A percentile compares a stretch with the other conserved stretches of the same genome.
These are phyloP conservation scores for Castanospermum australe DNA, from an alignment of 306 rosid species.

Conservation along the genomic window DNA sequence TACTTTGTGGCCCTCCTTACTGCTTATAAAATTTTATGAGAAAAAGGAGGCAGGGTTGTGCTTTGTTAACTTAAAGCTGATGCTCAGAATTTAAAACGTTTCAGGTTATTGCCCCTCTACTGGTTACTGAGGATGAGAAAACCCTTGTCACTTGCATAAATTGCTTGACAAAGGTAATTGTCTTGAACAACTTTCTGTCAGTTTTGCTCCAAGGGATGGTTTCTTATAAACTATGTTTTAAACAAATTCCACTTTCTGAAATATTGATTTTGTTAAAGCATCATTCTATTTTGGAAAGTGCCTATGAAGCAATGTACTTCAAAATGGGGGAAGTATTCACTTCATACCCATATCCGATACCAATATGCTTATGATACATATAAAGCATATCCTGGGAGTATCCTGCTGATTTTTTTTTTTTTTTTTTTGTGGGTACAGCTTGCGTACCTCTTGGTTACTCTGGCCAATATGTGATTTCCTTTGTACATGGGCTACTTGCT, in stretches of 20 bases:
- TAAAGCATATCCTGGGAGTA: neutral
- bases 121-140: slow-evolving; percentile 96
- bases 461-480: neutral
- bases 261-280: neutral
- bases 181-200: neutral
- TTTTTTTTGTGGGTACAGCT: neutral
- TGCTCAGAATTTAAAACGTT: slow-evolving; percentile 30
- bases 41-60: neutral
- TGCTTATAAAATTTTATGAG: neutral
- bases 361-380: neutral
- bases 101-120: slow-evolving; percentile 87
- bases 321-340: neutral
- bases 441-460: slow-evolving; percentile 1
- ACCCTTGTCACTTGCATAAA: slow-evolving; percentile 91
- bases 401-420: neutral
- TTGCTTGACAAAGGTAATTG: slow-evolving; percentile 90
- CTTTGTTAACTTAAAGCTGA: slow-evolving; percentile 12
- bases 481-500: neutral
- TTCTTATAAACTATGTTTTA: neutral
- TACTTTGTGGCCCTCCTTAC: neutral
- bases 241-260: neutral
- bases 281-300: neutral
- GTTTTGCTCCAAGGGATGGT: neutral
- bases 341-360: neutral
- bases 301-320: slow-evolving; percentile 4